Percentiles rank a stretch among this genome's conserved stretches.
These are phyloP conservation scores for Fusarium succisae DNA, from an alignment of 2,329 filamentous ascomycete genomes.

Conservation along the genomic window DNA sequence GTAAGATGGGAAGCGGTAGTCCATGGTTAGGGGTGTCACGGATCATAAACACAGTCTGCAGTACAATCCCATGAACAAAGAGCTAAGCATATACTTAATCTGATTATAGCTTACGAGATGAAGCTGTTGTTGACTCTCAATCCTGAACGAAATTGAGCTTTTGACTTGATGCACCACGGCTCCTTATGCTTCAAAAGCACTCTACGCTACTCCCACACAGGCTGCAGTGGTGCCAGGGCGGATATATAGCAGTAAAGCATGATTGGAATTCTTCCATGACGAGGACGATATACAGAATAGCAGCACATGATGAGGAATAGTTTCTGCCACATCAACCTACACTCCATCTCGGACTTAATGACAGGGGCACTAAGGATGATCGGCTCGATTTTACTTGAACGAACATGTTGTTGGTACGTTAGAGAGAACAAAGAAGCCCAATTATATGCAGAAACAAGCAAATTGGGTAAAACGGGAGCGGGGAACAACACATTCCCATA, in stretches of 20 bases:
- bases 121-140: background rate
- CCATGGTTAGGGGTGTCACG: slow-evolving; percentile 11
- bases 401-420: background rate
- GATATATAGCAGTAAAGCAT: background rate
- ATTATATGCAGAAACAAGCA: background rate
- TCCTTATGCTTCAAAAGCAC: background rate
- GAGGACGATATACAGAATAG: slow-evolving; percentile 1
- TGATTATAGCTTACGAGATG: background rate
- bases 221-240: background rate
- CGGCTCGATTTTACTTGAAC: slow-evolving; percentile 2
- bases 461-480: background rate
- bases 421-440: background rate
- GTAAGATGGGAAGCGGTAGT: background rate
- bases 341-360: background rate
- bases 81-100: background rate
- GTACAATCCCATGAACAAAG: background rate
- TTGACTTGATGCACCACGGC: background rate
- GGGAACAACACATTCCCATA: background rate
- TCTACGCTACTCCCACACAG: background rate
- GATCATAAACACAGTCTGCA: background rate
- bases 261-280: slow-evolving; percentile 4
- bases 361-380: slow-evolving; percentile 10
- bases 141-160: background rate
- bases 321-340: background rate
- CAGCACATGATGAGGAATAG: slow-evolving; percentile 15